phyloP scores from a whole-genome alignment of 495 filamentous ascomycete species.

The Ramalina intermedia region DNA sequence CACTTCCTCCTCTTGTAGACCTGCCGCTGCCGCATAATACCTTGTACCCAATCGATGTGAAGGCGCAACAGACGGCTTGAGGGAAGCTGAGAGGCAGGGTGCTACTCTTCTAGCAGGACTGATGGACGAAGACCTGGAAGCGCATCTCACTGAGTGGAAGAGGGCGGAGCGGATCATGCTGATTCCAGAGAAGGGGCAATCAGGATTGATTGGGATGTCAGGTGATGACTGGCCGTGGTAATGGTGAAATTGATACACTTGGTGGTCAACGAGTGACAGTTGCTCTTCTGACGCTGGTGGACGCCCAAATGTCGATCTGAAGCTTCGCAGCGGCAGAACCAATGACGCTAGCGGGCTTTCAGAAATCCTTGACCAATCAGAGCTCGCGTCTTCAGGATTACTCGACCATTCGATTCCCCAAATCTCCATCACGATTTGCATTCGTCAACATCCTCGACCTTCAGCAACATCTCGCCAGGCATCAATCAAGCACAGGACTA shows the following conservation, averaged over 20 bases:
- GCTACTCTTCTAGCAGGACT: conserved; percentile 18
- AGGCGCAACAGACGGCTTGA: conserved; percentile 41
- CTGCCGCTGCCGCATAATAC: conserved; percentile 72
- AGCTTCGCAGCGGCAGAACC: not conserved
- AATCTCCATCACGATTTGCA: not conserved
- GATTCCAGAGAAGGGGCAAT: conserved; percentile 3
- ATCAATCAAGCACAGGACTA: not conserved
- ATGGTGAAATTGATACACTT: too few species aligned
- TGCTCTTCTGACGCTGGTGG: not conserved
- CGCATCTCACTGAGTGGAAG: conserved; percentile 43
- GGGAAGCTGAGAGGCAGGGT: conserved; percentile 30
- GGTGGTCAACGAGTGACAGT: not conserved
- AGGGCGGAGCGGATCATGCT: conserved; percentile 79
- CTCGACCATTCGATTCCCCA: not conserved
- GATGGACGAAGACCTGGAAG: conserved; percentile 5
- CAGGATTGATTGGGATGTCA: too few species aligned
- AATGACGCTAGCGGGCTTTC: not conserved
- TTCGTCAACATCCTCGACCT: not conserved
- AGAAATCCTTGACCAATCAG: conserved; percentile 5
- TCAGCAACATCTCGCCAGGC: too few species aligned
- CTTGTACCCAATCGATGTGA: conserved; percentile 47
- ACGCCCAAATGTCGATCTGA: not conserved
- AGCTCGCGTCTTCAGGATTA: not conserved
- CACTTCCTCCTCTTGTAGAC: conserved; percentile 66
- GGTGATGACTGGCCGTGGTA: too few species aligned